Evolutionary conservation across 495 filamentous ascomycete genomes (phyloP), one percentile per base, ranked within the genome.

Genomic region (Xylaria sp.): DNA sequence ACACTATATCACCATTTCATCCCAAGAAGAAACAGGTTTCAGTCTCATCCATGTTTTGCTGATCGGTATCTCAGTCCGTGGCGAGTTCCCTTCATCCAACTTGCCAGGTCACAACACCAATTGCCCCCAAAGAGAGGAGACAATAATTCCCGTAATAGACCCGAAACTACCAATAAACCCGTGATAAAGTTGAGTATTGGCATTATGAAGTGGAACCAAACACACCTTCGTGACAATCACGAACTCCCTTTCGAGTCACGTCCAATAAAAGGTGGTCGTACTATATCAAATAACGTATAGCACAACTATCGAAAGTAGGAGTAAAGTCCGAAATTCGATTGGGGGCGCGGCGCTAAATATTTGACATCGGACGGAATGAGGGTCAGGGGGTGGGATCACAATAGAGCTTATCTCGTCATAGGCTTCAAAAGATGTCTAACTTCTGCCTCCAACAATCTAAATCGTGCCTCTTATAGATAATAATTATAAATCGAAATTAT

Each of bases 131-230:
- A 37, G 2, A 8, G 2, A 31, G 29, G 6, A 6, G 4, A n/a
- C 24, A 65, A 35, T 65, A 52, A 48, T 65, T 24, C 37, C 62
- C 29, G 62, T 37, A 31, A 65, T 65, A 19, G 29, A 65, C 62
- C 62, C 62, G 62, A 37, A 24, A 26, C 17, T 55, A 26, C 41
- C n/a, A 46, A 24, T 63, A 31, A 8, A 9, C 26, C 6, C 2
- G 26, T 46, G 61, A 33, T 41, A 31, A 26, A 31, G 12, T 6
- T 63, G 14, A 0, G 1, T 44, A 41, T n/a, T 33, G 61, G 9
- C 8, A n/a, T 63, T 26, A 9, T 63, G 24, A 63, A 63, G 37
- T 29, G 11, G 24, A n/a, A 15, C 41, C 14, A 19, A 61, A 11
- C 9, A n/a, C 58, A 61, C 24, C 37, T 21, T 41, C 37, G 17